phyloP scores from a whole-genome alignment of 2,329 filamentous ascomycete genomes.

The Elsinoe batatas region DNA sequence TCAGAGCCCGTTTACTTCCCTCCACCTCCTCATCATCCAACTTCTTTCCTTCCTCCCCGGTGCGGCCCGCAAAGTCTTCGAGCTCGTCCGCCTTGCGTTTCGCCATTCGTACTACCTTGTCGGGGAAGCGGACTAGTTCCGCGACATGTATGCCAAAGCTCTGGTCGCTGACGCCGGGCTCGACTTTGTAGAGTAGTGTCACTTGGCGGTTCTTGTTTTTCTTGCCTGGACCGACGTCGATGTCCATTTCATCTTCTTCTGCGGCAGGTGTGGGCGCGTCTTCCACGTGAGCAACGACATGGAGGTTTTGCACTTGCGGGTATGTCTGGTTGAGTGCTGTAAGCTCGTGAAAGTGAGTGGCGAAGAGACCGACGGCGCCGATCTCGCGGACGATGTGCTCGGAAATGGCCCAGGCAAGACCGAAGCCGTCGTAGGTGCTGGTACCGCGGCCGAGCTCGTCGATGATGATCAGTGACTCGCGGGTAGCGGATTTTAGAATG shows the following conservation, averaged over 20 bases:
- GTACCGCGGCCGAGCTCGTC: constrained; percentile 95
- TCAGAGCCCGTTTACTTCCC: constrained; percentile 74
- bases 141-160: constrained; percentile 98
- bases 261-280: constrained; percentile 39
- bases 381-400: constrained; percentile 97
- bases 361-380: constrained; percentile 86
- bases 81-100: constrained; percentile 96
- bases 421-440: constrained; percentile 96
- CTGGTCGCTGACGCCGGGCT: constrained; percentile 91
- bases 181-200: constrained; percentile 91
- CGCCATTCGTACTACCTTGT: constrained; percentile 98
- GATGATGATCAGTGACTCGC: constrained; percentile 94
- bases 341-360: constrained; percentile 96
- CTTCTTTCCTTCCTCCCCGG: constrained; percentile 48
- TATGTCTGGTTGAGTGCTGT: constrained; percentile 83
- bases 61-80: constrained; percentile 83
- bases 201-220: constrained; percentile 56
- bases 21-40: constrained; percentile 82
- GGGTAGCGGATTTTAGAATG: constrained; percentile 91
- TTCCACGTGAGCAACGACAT: constrained; percentile 87
- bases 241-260: constrained; percentile 19
- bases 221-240: constrained; percentile 22
- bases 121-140: constrained; percentile 88
- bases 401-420: constrained; percentile 97
- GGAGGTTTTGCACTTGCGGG: constrained; percentile 80